phyloP scores from a whole-genome alignment of 306 rosid genomes.

The Bauhinia variegata region DNA sequence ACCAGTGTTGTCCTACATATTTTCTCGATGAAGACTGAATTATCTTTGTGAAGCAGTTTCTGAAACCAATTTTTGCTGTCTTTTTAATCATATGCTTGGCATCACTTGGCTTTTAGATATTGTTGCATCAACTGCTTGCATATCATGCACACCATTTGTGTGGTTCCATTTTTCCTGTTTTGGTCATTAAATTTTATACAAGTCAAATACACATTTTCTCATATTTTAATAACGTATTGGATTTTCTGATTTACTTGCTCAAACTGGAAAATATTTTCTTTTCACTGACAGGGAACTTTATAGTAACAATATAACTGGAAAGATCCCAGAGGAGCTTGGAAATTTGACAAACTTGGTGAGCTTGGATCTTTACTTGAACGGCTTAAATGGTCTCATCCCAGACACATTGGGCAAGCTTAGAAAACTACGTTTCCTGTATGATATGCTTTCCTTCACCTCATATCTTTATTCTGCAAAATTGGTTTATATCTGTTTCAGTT shows the following conservation, averaged over 20 bases:
- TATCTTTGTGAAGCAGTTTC: no score
- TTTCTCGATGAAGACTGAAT: no score
- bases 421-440: conserved; percentile 84
- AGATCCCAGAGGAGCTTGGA: conserved; percentile 77
- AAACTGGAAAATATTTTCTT: conserved; percentile 18
- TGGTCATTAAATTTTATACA: neutral
- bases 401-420: conserved; percentile 55
- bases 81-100: no score
- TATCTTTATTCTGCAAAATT: conserved; percentile 22
- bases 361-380: conserved; percentile 90
- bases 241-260: conserved; percentile 15
- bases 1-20: no score
- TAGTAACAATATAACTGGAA: conserved; percentile 70
- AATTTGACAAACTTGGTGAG: conserved; percentile 78
- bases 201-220: neutral
- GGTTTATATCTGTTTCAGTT: conserved; percentile 10
- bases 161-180: neutral
- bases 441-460: conserved; percentile 46
- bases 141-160: neutral
- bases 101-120: neutral
- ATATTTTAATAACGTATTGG: neutral
- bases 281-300: conserved; percentile 69
- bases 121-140: neutral
- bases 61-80: no score
- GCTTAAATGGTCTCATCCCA: conserved; percentile 58